A percentile compares a stretch with the other conserved stretches of the same genome.
Evolutionary conservation across 176 grass and related monocot genomes (phyloP).

Genomic region (Paspalum vaginatum): DNA sequence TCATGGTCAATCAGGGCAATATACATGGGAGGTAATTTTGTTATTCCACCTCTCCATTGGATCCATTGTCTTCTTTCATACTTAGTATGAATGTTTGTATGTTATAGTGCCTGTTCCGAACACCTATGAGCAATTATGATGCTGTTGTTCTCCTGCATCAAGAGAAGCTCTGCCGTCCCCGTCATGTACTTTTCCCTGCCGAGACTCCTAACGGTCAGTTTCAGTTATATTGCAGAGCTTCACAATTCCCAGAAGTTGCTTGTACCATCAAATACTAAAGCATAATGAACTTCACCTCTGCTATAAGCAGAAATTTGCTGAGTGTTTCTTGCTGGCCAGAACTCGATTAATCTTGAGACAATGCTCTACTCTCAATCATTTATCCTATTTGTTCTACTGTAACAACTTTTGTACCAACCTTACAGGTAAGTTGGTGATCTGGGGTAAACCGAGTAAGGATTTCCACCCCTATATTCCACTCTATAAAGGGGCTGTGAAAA

Average conservation of each 20-base stretch:
- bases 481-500: slow-evolving; percentile 44
- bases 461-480: slow-evolving; percentile 74
- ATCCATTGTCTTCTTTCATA: neutral
- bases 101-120: slow-evolving; percentile 69
- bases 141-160: slow-evolving; percentile 82
- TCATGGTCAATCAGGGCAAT: slow-evolving; percentile 55
- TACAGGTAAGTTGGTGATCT: slow-evolving; percentile 72
- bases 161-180: slow-evolving; percentile 72
- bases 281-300: slow-evolving; percentile 7
- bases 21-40: slow-evolving; percentile 86
- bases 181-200: slow-evolving; percentile 76
- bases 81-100: slow-evolving; percentile 13
- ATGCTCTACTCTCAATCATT: neutral
- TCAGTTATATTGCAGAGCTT: neutral
- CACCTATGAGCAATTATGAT: slow-evolving; percentile 95
- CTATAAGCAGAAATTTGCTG: neutral
- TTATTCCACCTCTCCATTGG: slow-evolving; percentile 4
- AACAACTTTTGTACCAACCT: slow-evolving; percentile 32
- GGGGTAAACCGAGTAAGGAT: slow-evolving; percentile 78
- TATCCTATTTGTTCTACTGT: slow-evolving; percentile 22
- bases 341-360: slow-evolving; percentile 17
- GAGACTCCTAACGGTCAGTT: slow-evolving; percentile 63
- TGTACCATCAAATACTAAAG: neutral
- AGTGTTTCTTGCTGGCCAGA: neutral
- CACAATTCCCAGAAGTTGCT: neutral